A percentile compares a stretch with the other conserved stretches of the same genome.
Evolutionary conservation across 2,329 filamentous ascomycete species (phyloP).

Genomic region (Daldinia eschscholtzii): DNA sequence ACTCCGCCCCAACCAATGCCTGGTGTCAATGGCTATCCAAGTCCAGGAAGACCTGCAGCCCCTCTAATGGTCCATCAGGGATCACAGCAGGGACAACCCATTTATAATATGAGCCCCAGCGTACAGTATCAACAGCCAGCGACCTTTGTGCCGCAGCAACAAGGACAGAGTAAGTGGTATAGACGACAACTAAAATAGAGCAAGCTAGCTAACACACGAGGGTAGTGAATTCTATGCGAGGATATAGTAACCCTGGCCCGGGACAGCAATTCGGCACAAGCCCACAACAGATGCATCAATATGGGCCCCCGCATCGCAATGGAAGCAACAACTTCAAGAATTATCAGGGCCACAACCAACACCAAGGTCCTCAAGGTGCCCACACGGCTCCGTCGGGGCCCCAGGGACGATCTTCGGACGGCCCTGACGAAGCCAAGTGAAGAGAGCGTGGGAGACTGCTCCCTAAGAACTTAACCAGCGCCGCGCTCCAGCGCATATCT

Average conservation of each 20-base stretch:
- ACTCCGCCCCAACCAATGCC: conserved; percentile 70
- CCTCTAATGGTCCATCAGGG: conserved; percentile 96
- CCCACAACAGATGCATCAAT: conserved; percentile 74
- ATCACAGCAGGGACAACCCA: conserved; percentile 88
- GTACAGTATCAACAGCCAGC: conserved; percentile 81
- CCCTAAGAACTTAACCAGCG: conserved; percentile 48
- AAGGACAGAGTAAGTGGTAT: conserved; percentile 76
- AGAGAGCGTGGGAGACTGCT: conserved; percentile 37
- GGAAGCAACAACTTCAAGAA: conserved; percentile 67
- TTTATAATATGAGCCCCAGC: conserved; percentile 81
- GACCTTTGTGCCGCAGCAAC: conserved; percentile 74
- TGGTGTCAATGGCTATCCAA: conserved; percentile 82
- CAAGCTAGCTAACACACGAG: conserved; percentile 54
- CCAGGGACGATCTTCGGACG: conserved; percentile 56
- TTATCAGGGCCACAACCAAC: conserved; percentile 60
- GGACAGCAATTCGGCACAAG: conserved; percentile 76
- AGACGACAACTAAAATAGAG: conserved; percentile 39
- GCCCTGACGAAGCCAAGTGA: conserved; percentile 62
- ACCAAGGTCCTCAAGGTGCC: conserved; percentile 56
- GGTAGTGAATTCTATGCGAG: conserved; percentile 71
- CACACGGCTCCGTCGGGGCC: conserved; percentile 54
- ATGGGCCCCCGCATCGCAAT: conserved; percentile 69
- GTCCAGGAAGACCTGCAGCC: conserved; percentile 81
- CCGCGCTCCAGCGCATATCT: conserved; percentile 49
- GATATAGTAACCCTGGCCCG: conserved; percentile 69